Conservation (phyloP, 2,329 filamentous ascomycete genomes). For the Exophiala alcalophila region DNA sequence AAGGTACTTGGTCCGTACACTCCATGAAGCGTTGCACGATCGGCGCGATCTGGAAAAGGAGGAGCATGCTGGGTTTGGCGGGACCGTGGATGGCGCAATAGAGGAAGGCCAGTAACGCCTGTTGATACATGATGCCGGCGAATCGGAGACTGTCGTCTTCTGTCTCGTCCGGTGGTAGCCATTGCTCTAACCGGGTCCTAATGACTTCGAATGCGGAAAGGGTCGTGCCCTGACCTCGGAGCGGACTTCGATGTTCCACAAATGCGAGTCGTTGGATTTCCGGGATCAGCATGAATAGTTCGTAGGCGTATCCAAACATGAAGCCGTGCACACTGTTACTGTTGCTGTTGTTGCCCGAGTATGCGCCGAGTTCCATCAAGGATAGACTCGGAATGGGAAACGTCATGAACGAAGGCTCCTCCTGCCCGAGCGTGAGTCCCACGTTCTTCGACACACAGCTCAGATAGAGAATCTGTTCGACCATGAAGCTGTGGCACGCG, state of each 20-base stretch:
- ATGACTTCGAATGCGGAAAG: no score
- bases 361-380: no score
- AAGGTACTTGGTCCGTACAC: neutral
- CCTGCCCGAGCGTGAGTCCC: neutral
- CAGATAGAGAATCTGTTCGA: neutral
- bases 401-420: no score
- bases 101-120: neutral
- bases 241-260: no score
- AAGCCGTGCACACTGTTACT: neutral
- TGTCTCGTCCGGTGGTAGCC: no score
- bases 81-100: neutral
- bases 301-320: neutral
- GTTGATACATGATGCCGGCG: neutral
- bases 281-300: neutral
- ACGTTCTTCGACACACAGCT: neutral
- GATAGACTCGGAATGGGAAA: no score
- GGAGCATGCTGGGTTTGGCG: neutral
- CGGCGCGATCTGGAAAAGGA: neutral
- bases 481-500: no score
- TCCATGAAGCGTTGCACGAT: neutral
- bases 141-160: neutral
- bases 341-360: no score
- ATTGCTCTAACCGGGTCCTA: no score
- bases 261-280: neutral
- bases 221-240: no score